phyloP scores from a whole-genome alignment of 768 basidiomycete genomes.

The Lentinula edodes region DNA sequence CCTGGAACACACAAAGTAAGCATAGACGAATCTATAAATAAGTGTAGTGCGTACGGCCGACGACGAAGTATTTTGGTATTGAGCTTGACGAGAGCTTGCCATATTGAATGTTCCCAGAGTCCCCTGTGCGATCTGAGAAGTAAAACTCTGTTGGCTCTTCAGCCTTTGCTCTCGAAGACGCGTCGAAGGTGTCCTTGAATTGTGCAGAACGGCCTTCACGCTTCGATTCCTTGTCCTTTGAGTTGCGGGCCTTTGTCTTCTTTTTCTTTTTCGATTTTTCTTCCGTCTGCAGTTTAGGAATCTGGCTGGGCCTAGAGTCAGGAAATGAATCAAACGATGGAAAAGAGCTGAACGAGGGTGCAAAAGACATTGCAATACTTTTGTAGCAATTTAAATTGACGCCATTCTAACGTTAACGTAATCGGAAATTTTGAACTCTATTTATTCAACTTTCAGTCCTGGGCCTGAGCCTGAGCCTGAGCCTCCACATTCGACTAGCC shows the following conservation, averaged over 20 bases:
- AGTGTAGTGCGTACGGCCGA: slow-evolving; percentile 43
- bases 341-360: slow-evolving; percentile 58
- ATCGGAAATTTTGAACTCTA: slow-evolving; percentile 4
- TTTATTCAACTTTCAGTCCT: not conserved
- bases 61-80: slow-evolving; percentile 59
- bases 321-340: slow-evolving; percentile 71
- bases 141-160: slow-evolving; percentile 29
- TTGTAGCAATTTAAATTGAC: slow-evolving; percentile 5
- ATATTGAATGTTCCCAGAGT: slow-evolving; percentile 59
- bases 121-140: slow-evolving; percentile 65
- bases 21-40: not conserved
- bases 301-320: slow-evolving; percentile 39
- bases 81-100: slow-evolving; percentile 59
- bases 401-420: not conserved
- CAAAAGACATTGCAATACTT: slow-evolving; percentile 27
- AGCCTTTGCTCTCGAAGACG: not conserved
- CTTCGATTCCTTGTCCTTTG: slow-evolving; percentile 12
- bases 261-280: slow-evolving; percentile 17
- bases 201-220: slow-evolving; percentile 23
- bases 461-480: too few species aligned
- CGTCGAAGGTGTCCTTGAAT: not conserved
- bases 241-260: slow-evolving; percentile 14
- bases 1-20: slow-evolving; percentile 30
- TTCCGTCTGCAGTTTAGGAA: not conserved
- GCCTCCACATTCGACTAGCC: not conserved